Base-by-base conservation (phyloP, 2,329 filamentous ascomycete genomes). In the Clarireedia paspali region DNA sequence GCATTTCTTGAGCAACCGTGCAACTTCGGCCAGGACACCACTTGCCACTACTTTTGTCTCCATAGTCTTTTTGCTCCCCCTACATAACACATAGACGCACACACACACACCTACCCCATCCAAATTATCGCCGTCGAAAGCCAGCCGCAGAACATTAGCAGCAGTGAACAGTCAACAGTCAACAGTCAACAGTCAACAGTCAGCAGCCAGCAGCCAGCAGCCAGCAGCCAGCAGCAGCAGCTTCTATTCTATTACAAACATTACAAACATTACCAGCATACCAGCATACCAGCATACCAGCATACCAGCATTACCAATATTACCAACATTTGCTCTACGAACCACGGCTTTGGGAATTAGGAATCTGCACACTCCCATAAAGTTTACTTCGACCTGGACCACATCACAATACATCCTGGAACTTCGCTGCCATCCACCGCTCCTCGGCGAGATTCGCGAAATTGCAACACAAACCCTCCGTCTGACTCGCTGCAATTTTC, bases 401-500 rank as follows among this genome's bases (percentile, higher is more conserved):
- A 40, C 39, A n/a, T 40, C 17, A 40, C 17, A 42, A 47, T 44
- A 34, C 36, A 49, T 39, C 51, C 51, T 53, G 38, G 42, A 30
- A 42, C 23, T 27, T 49, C n/a, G 4, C 24, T 53, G 40, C 36
- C 45, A 34, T 49, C 36, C 45, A 42, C 38, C 36, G 39, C 36
- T 24, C 52, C 38, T 54, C 52, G 52, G 52, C 36, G 48, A 50
- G 52, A 36, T 49, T 50, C 48, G 34, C 52, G 46, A 50, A 50
- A 50, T 55, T 55, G 46, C 52, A 36, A 49, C 45, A 49, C 45
- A 34, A n/a, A 6, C 15, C 42, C 42, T 50, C 24, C 34, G 20
- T 50, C 46, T 55, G 46, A 55, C 45, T 55, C 38, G 52, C 23
- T 49, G 36, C n/a, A 44, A n/a, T 34, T 50, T 42, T 42, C 49